Evolutionary conservation across 192 early-diverging fungal genomes (phyloP), one percentile per base, ranked within the genome.

Genomic region (Podochytrium sp.): DNA sequence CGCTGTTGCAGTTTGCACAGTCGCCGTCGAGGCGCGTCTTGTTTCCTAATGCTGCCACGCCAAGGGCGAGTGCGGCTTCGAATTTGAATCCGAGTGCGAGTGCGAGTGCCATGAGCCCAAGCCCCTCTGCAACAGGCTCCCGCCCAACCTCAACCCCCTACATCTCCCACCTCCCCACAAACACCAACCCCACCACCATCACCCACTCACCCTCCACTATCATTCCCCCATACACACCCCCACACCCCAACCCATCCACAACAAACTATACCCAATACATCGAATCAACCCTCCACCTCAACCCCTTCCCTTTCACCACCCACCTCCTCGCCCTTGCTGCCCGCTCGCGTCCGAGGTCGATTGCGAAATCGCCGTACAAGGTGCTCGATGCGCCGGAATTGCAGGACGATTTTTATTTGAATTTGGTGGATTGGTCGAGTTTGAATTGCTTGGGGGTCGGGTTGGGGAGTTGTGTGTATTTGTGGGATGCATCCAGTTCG

Each of bases 371-470:
- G 20, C 43, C 43, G 20, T 47, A 47, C 43, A 47, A 47, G 43
- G 89, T 99, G 0, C 80, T 99, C 67, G 97, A 99, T 78, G 97
- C 97, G 25, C 96, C 97, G 0, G 94, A 95, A 7, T 64, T 95
- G 35, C 85, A 88, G 83, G 96, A 98, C 76, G 95, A 99, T 76
- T 99, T 93, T 74, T 99, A 99, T 78, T 82, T 99, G 41, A 98
- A 98, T 56, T 73, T 99, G 65, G 90, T 99, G 14, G 97, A 99
- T 81, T 99, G 97, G 97, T 92, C 90, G 14, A 74, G 84, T 3
- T 83, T 78, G 16, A 89, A 97, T 77, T 77, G 88, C 14, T 77
- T 99, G 5, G 91, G 90, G 7, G 95, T 99, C 49, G 97, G 93
- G 0, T 79, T 99, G 25, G 90, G 91, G n/a, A 81, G 76, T 40